Conservation (phyloP, 257 asterid genomes). For the Forsythia viridissima region DNA sequence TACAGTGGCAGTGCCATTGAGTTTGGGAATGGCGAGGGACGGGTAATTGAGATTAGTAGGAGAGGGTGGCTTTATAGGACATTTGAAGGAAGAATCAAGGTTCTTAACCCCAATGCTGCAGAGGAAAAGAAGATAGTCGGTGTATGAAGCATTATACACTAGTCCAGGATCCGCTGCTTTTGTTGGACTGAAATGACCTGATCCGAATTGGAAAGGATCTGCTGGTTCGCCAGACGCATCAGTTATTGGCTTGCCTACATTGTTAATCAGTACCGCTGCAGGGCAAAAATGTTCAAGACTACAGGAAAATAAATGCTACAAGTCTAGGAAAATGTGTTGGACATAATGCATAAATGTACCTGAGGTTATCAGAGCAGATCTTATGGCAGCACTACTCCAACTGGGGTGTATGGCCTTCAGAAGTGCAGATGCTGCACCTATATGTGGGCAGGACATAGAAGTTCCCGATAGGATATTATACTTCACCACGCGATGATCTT, state of each 20-base stretch:
- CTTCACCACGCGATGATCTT: conserved; percentile 59
- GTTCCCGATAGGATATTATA: conserved; percentile 81
- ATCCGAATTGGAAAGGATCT: conserved; percentile 83
- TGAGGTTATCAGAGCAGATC: conserved; percentile 85
- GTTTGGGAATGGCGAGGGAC: conserved; percentile 67
- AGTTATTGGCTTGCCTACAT: conserved; percentile 47
- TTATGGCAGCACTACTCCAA: conserved; percentile 93
- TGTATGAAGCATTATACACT: conserved; percentile 72
- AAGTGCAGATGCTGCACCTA: conserved; percentile 72
- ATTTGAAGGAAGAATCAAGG: conserved; percentile 46
- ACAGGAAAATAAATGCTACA: neutral
- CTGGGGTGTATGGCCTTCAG: conserved; percentile 76
- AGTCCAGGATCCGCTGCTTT: conserved; percentile 93
- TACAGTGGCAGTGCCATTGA: conserved; percentile 43
- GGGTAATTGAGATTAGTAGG: conserved; percentile 69
- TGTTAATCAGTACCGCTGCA: conserved; percentile 67
- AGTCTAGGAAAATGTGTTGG: neutral
- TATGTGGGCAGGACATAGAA: conserved; percentile 96
- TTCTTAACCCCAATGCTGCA: conserved; percentile 44
- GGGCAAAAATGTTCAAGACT: neutral
- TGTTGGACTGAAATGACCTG: conserved; percentile 83
- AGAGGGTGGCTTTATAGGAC: conserved; percentile 51
- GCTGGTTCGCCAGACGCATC: conserved; percentile 67
- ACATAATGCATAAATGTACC: conserved; percentile 33
- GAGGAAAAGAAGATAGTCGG: conserved; percentile 69